These are phyloP conservation scores for Russula dissimulans DNA, from an alignment of 768 basidiomycete genomes.

Conservation along the genomic window DNA sequence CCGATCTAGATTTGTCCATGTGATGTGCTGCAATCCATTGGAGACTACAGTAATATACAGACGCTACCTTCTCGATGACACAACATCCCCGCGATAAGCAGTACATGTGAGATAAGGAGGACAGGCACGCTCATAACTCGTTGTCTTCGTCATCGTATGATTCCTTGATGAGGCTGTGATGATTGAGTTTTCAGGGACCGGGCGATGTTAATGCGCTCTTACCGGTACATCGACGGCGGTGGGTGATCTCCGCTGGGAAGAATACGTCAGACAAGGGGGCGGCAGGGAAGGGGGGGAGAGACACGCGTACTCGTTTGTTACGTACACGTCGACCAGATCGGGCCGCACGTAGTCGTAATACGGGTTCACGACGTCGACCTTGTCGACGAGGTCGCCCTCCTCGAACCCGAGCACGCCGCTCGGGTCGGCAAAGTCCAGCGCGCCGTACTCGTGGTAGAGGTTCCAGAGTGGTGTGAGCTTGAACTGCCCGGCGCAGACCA, in stretches of 20 bases:
- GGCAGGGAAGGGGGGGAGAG: slow-evolving; percentile 1
- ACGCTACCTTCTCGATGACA: slow-evolving; percentile 8
- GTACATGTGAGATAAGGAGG: background rate
- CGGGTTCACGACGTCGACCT: slow-evolving; percentile 91
- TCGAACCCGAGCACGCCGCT: slow-evolving; percentile 63
- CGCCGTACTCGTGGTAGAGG: slow-evolving; percentile 76
- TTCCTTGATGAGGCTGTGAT: slow-evolving; percentile 72
- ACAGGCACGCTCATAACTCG: slow-evolving; percentile 43
- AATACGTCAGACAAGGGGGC: slow-evolving; percentile 7
- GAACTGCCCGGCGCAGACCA: slow-evolving; percentile 92
- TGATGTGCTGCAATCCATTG: background rate
- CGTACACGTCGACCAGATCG: slow-evolving; percentile 86
- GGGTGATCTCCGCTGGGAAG: slow-evolving; percentile 82
- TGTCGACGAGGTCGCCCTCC: slow-evolving; percentile 70
- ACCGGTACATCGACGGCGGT: slow-evolving; percentile 88
- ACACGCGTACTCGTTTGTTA: slow-evolving; percentile 87
- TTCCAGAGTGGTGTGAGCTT: slow-evolving; percentile 92
- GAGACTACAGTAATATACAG: slow-evolving; percentile 4
- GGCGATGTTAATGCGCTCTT: slow-evolving; percentile 20
- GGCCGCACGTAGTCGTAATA: slow-evolving; percentile 94
- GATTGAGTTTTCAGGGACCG: slow-evolving; percentile 10
- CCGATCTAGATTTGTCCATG: background rate
- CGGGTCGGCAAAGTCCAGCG: slow-evolving; percentile 68
- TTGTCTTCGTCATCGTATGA: slow-evolving; percentile 93
- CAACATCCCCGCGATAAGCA: slow-evolving; percentile 9